These are phyloP conservation scores for Torulaspora microellipsoides DNA, from an alignment of 805 yeast genomes.

Conservation along the genomic window DNA sequence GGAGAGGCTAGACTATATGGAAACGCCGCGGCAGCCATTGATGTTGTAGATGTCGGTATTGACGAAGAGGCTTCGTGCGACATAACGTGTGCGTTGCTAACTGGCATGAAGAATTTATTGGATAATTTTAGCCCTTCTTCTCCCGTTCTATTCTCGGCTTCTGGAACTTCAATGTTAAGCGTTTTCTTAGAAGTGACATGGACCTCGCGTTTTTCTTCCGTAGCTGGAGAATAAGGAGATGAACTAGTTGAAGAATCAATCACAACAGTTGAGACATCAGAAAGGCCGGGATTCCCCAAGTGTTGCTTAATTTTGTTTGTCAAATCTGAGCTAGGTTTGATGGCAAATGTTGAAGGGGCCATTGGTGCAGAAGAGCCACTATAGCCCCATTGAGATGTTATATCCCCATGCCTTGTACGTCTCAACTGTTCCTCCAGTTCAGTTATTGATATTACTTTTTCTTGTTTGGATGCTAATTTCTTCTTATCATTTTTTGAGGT, in stretches of 20 bases:
- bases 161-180: neutral
- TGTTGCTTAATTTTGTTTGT: constrained; percentile 4
- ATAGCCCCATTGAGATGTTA: constrained; percentile 20
- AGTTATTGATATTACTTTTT: constrained; percentile 9
- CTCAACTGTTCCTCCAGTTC: constrained; percentile 16
- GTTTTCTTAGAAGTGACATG: neutral
- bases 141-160: no score
- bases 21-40: no score
- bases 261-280: constrained; percentile 1
- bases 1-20: no score
- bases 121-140: no score
- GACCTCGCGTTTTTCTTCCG: constrained; percentile 1
- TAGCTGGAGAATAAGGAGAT: constrained; percentile 7
- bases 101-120: no score
- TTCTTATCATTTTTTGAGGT: neutral
- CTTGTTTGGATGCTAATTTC: neutral
- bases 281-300: neutral
- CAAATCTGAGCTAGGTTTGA: constrained; percentile 24
- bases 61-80: no score
- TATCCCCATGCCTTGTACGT: constrained; percentile 1
- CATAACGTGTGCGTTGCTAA: no score
- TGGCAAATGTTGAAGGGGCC: constrained; percentile 27
- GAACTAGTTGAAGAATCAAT: constrained; percentile 5
- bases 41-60: no score
- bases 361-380: constrained; percentile 34